Percentiles rank a stretch among this genome's conserved stretches.
These are phyloP conservation scores for Trichoderma citrinoviride DNA, from an alignment of 2,329 filamentous ascomycete species.

Conservation along the genomic window DNA sequence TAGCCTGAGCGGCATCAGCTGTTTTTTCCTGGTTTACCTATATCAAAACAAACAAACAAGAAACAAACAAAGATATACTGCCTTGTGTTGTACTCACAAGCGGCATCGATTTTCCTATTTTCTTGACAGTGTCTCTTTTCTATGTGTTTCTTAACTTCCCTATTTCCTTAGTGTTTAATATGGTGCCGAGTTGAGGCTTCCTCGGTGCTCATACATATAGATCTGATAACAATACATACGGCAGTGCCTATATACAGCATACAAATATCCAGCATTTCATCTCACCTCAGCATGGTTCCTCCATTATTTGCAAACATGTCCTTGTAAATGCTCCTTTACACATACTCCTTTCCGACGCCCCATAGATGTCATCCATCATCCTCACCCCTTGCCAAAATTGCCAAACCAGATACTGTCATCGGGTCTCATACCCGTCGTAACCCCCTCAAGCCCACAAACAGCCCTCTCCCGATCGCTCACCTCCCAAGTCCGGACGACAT, in stretches of 20 bases:
- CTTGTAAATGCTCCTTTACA: neutral
- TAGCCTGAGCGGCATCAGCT: neutral
- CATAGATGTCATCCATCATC: too few species aligned
- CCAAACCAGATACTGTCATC: conserved; percentile 41
- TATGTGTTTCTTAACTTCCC: neutral
- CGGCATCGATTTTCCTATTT: neutral
- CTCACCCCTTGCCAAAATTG: conserved; percentile 23
- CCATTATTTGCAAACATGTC: too few species aligned
- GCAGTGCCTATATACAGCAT: neutral
- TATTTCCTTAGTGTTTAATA: conserved; percentile 20
- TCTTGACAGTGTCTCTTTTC: neutral
- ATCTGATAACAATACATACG: conserved; percentile 4
- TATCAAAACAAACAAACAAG: neutral
- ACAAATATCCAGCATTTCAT: neutral
- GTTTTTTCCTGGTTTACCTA: neutral
- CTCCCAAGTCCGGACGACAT: conserved; percentile 31
- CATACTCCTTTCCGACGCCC: too few species aligned
- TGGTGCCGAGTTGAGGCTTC: neutral
- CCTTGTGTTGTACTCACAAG: neutral
- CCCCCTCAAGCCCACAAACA: conserved; percentile 34
- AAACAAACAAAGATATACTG: conserved; percentile 1
- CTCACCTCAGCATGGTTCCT: too few species aligned
- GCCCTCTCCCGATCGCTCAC: conserved; percentile 26
- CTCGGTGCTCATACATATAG: conserved; percentile 13
- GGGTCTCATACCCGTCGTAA: conserved; percentile 35